These are phyloP conservation scores for Lentinula guzmanii DNA, from an alignment of 768 basidiomycete genomes.

Conservation along the genomic window DNA sequence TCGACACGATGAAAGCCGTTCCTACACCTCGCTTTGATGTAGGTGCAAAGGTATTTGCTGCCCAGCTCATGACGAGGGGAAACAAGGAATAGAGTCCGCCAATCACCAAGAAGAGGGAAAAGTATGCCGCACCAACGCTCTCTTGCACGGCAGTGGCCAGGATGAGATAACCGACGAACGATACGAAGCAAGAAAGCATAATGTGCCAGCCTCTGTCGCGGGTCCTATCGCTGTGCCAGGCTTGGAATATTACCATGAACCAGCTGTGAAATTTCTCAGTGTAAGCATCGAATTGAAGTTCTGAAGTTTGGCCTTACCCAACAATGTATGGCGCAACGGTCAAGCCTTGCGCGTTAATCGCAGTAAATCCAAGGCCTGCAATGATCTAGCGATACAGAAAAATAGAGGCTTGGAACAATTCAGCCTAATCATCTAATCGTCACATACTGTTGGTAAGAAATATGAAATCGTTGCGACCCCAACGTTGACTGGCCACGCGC, in stretches of 20 bases:
- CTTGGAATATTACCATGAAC: slow-evolving; percentile 49
- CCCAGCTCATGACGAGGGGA: slow-evolving; percentile 62
- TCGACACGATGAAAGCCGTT: slow-evolving; percentile 54
- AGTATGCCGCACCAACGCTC: slow-evolving; percentile 49
- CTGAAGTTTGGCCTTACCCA: not conserved
- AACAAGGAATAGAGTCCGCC: slow-evolving; percentile 51
- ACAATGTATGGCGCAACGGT: slow-evolving; percentile 48
- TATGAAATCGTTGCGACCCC: slow-evolving; percentile 52
- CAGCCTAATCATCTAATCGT: not conserved
- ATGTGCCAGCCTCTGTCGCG: slow-evolving; percentile 51
- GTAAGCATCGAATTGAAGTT: not conserved
- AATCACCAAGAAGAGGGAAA: slow-evolving; percentile 51
- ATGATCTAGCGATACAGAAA: slow-evolving; percentile 31
- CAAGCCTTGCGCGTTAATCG: slow-evolving; percentile 51
- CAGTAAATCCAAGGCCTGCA: slow-evolving; percentile 48
- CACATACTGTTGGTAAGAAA: slow-evolving; percentile 46
- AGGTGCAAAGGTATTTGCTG: slow-evolving; percentile 51
- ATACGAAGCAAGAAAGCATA: slow-evolving; percentile 39
- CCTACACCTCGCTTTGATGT: slow-evolving; percentile 57
- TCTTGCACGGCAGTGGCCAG: slow-evolving; percentile 45
- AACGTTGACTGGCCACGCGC: slow-evolving; percentile 36
- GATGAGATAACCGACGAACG: slow-evolving; percentile 49
- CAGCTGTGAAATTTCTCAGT: slow-evolving; percentile 27
- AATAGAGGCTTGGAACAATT: not conserved
- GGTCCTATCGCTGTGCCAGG: slow-evolving; percentile 50